Base-by-base conservation (phyloP, 2,329 filamentous ascomycete genomes). In the Penicillium sclerotiorum region DNA sequence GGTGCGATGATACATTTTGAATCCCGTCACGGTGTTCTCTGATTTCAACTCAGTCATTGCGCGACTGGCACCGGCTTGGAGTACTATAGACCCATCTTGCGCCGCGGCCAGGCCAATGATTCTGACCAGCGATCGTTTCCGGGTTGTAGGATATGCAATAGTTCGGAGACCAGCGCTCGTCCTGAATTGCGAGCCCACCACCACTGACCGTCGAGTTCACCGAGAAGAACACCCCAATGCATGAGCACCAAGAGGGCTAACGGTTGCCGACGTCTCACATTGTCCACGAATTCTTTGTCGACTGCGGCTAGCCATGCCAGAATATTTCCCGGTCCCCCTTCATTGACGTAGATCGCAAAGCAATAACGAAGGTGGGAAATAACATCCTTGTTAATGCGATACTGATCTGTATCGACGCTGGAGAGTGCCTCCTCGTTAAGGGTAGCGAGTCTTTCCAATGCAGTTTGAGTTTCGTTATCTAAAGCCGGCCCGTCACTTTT, bases 401-500 rank as follows among this genome's bases (percentile, higher is more conserved):
- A 61, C 30, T 67, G 62, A 5, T 65, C 56, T 3, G 55, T 43
- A 22, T 66, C 62, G 8, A 60, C 45, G 20, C 15, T 53, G n/a
- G 58, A 55, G 13, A 66, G 47, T 1, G 63, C 59, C 18, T 64
- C 59, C 23, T 70, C 60, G 21, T 68, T 69, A 20, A 71, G 39
- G 2, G 55, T 42, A 2, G 50, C 56, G 6, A 72, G 50, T 38
- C 61, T 58, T 30, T 61, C 49, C 11, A 72, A 53, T 7, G 69
- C 68, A 17, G 45, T 37, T 18, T 62, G 53, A 0, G 62, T 65
- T 5, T 63, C 61, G 2, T 20, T 27, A 23, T 71, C 68, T 21
- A 69, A 25, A 4, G 44, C 44, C 1, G 46, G 13, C 9, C 70
- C 67, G 18, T 72, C 59, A 6, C 72, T 76, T 74, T 77, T 78